Conservation (phyloP, 768 basidiomycete genomes). For the Collybia sordida region DNA sequence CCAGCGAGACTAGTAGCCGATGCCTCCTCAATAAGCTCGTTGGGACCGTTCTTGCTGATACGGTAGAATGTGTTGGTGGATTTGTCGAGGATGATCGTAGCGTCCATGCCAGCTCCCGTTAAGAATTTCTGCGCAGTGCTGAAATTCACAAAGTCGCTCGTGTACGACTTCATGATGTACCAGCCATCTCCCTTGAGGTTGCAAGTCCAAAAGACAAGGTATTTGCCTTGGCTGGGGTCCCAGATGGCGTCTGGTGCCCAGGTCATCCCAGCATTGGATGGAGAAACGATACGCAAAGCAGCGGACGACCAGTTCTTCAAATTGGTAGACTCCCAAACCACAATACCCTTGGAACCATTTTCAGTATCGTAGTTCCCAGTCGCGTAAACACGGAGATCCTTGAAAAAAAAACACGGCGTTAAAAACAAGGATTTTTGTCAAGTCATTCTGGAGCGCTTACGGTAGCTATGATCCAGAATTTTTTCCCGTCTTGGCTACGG, state of each 20-base stretch:
- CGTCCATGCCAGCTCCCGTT: background rate
- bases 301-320: background rate
- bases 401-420: background rate
- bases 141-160: background rate
- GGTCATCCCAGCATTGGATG: slow-evolving; percentile 1
- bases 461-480: slow-evolving; percentile 1
- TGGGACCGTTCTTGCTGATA: background rate
- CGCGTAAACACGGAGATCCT: background rate
- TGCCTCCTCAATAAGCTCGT: slow-evolving; percentile 1
- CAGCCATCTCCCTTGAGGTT: background rate
- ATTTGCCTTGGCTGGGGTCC: background rate
- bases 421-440: background rate
- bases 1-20: background rate
- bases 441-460: background rate
- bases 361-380: background rate
- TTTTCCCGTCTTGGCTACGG: background rate
- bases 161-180: slow-evolving; percentile 1
- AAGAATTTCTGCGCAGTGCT: background rate
- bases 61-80: background rate
- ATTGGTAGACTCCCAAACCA: background rate
- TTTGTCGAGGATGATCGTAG: background rate
- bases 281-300: background rate
- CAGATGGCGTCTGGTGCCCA: background rate
- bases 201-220: background rate
- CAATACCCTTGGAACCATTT: slow-evolving; percentile 1